These are phyloP conservation scores for Porodaedalea pini DNA, from an alignment of 1,284 basidiomycete species.

Conservation along the genomic window DNA sequence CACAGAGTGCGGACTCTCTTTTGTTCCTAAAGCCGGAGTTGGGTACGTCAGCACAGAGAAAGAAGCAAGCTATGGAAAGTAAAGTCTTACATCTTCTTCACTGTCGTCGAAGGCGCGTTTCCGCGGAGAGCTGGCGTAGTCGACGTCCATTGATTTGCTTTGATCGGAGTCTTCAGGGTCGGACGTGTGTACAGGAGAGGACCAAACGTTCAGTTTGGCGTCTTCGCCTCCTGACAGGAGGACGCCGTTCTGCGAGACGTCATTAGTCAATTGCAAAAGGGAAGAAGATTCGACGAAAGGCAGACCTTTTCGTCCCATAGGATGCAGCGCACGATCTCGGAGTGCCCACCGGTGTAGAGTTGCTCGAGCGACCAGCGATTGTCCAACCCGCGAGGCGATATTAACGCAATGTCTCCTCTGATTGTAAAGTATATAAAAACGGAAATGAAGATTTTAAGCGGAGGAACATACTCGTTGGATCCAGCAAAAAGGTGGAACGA, in stretches of 20 bases:
- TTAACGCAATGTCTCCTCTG: constrained; percentile 57
- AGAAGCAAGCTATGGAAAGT: not conserved
- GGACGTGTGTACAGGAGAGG: constrained; percentile 23
- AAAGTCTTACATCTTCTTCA: constrained; percentile 28
- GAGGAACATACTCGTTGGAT: constrained; percentile 52
- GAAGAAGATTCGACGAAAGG: constrained; percentile 10
- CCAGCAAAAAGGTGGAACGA: constrained; percentile 50
- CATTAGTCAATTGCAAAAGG: constrained; percentile 12
- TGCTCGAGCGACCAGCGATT: constrained; percentile 49
- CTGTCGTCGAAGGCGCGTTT: constrained; percentile 32
- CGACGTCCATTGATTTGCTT: constrained; percentile 19
- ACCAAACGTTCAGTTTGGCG: constrained; percentile 51
- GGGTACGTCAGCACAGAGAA: not conserved
- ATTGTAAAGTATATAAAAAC: constrained; percentile 2
- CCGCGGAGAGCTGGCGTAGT: constrained; percentile 21
- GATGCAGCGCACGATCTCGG: constrained; percentile 54
- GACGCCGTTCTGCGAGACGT: constrained; percentile 37
- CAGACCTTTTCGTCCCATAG: constrained; percentile 52
- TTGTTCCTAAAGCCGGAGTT: not conserved
- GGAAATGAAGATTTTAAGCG: no score
- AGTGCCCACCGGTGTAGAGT: constrained; percentile 49
- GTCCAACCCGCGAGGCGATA: constrained; percentile 41
- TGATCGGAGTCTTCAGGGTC: constrained; percentile 9
- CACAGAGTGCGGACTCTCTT: constrained; percentile 16
- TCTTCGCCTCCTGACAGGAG: constrained; percentile 66